A percentile compares a stretch with the other conserved stretches of the same genome.
phyloP scores from a whole-genome alignment of 257 asterid species.

The Gentiana dahurica region DNA sequence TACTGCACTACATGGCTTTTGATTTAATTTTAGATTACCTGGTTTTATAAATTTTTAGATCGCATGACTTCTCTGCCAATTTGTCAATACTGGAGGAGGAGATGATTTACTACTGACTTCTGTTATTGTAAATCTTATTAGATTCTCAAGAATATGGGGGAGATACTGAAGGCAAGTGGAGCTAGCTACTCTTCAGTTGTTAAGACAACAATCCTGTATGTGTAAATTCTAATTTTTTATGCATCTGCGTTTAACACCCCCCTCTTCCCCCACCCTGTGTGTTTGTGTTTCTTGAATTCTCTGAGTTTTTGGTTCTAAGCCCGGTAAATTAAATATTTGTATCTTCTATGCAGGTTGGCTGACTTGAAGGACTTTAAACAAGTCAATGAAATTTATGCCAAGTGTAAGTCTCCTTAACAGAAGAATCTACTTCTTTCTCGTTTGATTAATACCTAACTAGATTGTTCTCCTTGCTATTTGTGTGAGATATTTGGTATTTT shows the following conservation, averaged over 20 bases:
- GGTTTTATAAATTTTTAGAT: too few relatives aligned
- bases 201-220: constrained; percentile 95
- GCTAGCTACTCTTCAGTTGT: constrained; percentile 84
- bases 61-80: too few relatives aligned
- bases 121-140: constrained; percentile 5
- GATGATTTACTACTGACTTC: too few relatives aligned
- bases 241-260: background rate
- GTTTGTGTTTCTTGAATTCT: constrained; percentile 6
- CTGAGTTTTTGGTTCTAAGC: background rate
- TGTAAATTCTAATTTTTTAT: constrained; percentile 4
- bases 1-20: too few relatives aligned
- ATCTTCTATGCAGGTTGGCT: constrained; percentile 64
- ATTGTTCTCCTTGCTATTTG: too few relatives aligned
- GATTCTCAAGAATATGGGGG: constrained; percentile 97
- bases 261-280: background rate
- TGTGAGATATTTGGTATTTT: too few relatives aligned
- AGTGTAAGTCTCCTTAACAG: constrained; percentile 48
- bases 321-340: constrained; percentile 3
- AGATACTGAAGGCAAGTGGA: constrained; percentile 93
- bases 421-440: constrained; percentile 1
- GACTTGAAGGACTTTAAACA: constrained; percentile 90
- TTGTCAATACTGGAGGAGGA: too few relatives aligned
- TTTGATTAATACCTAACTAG: background rate
- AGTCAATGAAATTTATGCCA: constrained; percentile 90
- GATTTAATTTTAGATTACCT: too few relatives aligned